Base-by-base conservation (phyloP, 2,329 filamentous ascomycete genomes). In the Hypoxylon sp. region DNA sequence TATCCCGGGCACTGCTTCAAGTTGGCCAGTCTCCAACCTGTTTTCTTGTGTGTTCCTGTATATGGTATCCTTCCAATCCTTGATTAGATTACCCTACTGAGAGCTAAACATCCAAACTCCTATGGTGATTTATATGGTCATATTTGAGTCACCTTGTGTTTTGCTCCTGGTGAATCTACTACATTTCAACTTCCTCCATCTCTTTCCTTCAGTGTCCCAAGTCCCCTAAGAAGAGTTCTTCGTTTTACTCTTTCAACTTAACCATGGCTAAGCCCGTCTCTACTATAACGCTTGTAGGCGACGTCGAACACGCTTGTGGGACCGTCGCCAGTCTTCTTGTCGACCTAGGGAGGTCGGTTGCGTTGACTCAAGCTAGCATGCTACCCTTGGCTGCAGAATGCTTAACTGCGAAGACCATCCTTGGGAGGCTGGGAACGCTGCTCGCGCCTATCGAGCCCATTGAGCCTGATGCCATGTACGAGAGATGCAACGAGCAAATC, bases 371-470 rank as follows among this genome's bases (percentile, higher is more conserved):
- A 44, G 44, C 62, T 10, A 69, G 59, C 42, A 46, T 69, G 32
- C 32, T 69, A 6, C 61, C 69, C 15, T 46, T 69, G 27, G 60
- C 61, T 17, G 69, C 69, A 7, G 69, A 71, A 54, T 71, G 69
- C 7, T 60, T 63, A 57, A 67, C 67, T 4, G 32, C 63, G 6
- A 67, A 64, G 32, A 35, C 37, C 32, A 61, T 71, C n/a, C 54
- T 71, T 7, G 27, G 27, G 35, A 65, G 57, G 35, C 39, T 71
- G 29, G 48, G 51, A 15, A n/a, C 50, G 15, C 51, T 64, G 15
- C 21, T 67, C 15, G 19, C 57, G 19, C 64, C 62, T 19, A 39
- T 54, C 13, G 51, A 48, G 10, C 59, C 48, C 17, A 24, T 50
- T 0, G 57, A 50, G 4, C 42, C 39, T 6, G 42, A 64, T 17